phyloP scores from a whole-genome alignment of 2,329 filamentous ascomycete species.

The Penicillium brasilianum region DNA sequence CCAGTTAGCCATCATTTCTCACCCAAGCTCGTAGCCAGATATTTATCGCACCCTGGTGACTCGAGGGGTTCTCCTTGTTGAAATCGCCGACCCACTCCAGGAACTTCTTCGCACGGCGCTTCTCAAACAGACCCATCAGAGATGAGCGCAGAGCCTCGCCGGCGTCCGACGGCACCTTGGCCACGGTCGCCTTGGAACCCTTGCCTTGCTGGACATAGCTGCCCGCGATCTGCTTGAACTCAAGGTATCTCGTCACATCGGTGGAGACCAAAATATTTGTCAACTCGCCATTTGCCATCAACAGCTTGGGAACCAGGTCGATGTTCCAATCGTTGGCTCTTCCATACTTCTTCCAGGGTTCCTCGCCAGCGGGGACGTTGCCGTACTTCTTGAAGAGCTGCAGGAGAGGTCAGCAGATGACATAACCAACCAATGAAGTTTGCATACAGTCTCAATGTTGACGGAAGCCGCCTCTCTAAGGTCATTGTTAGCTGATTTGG shows the following conservation, averaged over 20 bases:
- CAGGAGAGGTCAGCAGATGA: slow-evolving; percentile 39
- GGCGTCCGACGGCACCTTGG: slow-evolving; percentile 95
- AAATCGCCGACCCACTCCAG: slow-evolving; percentile 93
- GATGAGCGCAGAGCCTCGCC: slow-evolving; percentile 88
- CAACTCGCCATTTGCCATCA: slow-evolving; percentile 98
- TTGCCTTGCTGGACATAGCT: slow-evolving; percentile 93
- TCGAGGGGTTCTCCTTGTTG: slow-evolving; percentile 77
- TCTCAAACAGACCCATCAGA: slow-evolving; percentile 97
- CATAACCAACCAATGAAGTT: background rate
- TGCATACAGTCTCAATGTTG: slow-evolving; percentile 86
- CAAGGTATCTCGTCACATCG: slow-evolving; percentile 85
- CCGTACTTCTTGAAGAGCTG: slow-evolving; percentile 97
- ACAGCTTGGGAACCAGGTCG: slow-evolving; percentile 95
- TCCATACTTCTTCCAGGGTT: slow-evolving; percentile 98
- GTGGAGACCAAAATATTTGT: slow-evolving; percentile 98
- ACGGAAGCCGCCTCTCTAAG: slow-evolving; percentile 89
- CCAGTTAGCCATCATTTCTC: slow-evolving; percentile 26
- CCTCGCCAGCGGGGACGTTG: slow-evolving; percentile 76
- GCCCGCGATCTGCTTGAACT: slow-evolving; percentile 93
- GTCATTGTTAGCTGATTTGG: slow-evolving; percentile 36
- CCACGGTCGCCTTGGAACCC: slow-evolving; percentile 83
- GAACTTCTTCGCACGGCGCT: slow-evolving; percentile 95
- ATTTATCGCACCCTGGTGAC: slow-evolving; percentile 75
- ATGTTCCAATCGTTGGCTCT: slow-evolving; percentile 99
- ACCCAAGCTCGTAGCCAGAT: slow-evolving; percentile 35